Evolutionary conservation across 768 basidiomycete genomes (phyloP), one percentile per base, ranked within the genome.

Genomic region (Xerocomellus dryophilus): DNA sequence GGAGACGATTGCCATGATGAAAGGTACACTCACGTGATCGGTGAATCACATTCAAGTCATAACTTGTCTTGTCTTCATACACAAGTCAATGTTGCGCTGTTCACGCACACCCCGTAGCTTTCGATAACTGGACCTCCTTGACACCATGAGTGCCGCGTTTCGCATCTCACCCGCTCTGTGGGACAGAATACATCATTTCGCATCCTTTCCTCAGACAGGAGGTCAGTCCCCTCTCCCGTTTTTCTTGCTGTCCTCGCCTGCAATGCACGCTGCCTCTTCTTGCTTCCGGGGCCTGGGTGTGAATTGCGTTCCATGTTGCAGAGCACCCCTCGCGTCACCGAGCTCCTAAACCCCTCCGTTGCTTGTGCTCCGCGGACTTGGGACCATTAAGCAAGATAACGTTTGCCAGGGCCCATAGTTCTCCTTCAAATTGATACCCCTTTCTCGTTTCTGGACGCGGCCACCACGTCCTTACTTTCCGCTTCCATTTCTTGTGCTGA

Each of bases 131-230:
- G 36, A 25, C 31, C 18, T 23, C 31, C 7, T 12, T 25, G 18
- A 11, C n/a, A 51, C 29, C 53, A 78, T 78, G 78, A 68, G 69
- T 23, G 67, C 68, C 18, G 59, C 60, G 11, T 93, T 90, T 72
- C 82, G 85, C 47, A 95, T 95, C 58, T 80, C 86, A 15, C 75
- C 85, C 53, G 76, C 83, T 8, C 75, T 94, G 58, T 94, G 93
- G 92, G 90, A 93, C 73, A 86, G 81, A 71, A 91, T 95, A 56
- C 88, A 89, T 72, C 89, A 94, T 63, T 94, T 90, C 65, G 89
- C 91, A 0, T 88, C 88, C 2, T 94, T 94, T 71, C 91, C 91
- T 3, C 95, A 95, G 73, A 96, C 93, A 0, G 91, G 93, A 47
- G 90, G 90, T 90, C 27, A 57, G 84, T 72, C 45, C 12, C 11